Evolutionary conservation across 1,284 basidiomycete species (phyloP).

Genomic region (Leccinum fuscescens): DNA sequence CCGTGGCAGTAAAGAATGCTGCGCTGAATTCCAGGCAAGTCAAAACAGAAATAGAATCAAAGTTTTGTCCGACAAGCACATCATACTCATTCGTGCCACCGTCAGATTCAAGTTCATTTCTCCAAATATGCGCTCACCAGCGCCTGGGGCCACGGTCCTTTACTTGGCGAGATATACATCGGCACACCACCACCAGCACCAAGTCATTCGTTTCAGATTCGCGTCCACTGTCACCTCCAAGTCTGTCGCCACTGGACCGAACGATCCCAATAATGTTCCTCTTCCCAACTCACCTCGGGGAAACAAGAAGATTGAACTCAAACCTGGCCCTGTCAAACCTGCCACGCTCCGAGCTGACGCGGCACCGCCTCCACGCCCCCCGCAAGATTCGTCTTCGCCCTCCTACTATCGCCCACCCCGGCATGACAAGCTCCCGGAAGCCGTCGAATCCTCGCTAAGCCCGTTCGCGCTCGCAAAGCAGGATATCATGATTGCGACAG

Average conservation of each 20-base stretch:
- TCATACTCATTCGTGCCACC: background rate
- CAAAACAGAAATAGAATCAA: background rate
- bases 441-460: constrained; percentile 24
- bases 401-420: constrained; percentile 30
- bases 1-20: constrained; percentile 26
- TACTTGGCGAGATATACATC: constrained; percentile 7
- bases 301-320: constrained; percentile 60
- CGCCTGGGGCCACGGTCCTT: background rate
- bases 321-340: constrained; percentile 63
- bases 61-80: background rate
- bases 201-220: constrained; percentile 10
- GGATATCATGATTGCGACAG: constrained; percentile 62
- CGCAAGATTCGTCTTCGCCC: constrained; percentile 8
- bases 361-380: constrained; percentile 10
- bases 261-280: constrained; percentile 19
- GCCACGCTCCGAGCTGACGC: constrained; percentile 22
- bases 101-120: constrained; percentile 23
- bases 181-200: background rate
- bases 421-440: constrained; percentile 25
- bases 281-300: constrained; percentile 38
- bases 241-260: constrained; percentile 16
- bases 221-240: constrained; percentile 32
- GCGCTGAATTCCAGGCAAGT: constrained; percentile 28
- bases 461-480: constrained; percentile 51
- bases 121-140: background rate